Evolutionary conservation across 2,329 filamentous ascomycete species (phyloP), one percentile per base, ranked within the genome.

Genomic region (Fusarium sp.): DNA sequence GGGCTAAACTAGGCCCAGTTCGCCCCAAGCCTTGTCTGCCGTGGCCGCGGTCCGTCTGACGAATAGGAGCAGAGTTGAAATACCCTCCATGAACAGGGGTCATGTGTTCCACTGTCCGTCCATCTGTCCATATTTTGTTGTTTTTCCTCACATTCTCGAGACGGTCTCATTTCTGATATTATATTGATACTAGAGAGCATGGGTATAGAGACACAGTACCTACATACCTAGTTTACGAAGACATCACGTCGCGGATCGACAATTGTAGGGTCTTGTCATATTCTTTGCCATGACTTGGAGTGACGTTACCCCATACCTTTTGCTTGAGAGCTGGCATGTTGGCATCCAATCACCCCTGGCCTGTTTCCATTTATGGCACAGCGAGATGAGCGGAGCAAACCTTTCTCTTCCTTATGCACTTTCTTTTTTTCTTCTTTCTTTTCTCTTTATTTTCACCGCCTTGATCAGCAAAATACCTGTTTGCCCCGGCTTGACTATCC

Each of bases 291-390:
- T 68, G 59, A 68, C 65, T 61, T 68, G 41, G 42, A 53, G 64
- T 68, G 66, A 68, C 64, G 66, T 68, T 68, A 65, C 66, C 59
- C 66, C 66, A 68, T 68, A 68, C 60, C 54, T 38, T 53, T 62
- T 55, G 33, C 37, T 49, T 53, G 46, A 60, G 61, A 66, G 62
- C 63, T 66, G 63, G 55, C 48, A 66, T 68, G 35, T 56, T 50
- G 62, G 49, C 54, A 58, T 52, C 64, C 62, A 63, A 50, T 47
- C 44, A 29, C 63, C 66, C 55, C 56, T 57, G 66, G 26, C 46
- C 47, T 44, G 66, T 69, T 66, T 68, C 65, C 65, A 66, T 61
- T 61, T 48, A 69, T 69, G 66, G 65, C 21, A 69, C 60, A 62
- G 42, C 55, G 66, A 69, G 48, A 68, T 68, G 54, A 68, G 49